These are phyloP conservation scores for Cucumis melo DNA, from an alignment of 306 rosid species.

Conservation along the genomic window DNA sequence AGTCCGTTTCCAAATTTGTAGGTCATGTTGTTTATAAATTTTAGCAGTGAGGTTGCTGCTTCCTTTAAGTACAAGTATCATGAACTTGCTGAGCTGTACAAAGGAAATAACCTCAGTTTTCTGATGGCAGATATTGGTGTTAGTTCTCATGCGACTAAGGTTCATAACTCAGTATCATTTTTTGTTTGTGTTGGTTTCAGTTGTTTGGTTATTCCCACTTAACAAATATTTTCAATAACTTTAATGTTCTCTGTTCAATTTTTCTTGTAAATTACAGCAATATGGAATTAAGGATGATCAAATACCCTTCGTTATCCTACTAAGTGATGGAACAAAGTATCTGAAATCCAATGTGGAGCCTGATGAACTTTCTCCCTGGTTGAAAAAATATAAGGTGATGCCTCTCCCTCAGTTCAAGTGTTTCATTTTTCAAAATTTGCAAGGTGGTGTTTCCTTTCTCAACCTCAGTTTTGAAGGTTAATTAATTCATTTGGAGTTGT, in stretches of 20 bases:
- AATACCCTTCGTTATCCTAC: slow-evolving; percentile 60
- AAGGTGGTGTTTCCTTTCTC: not conserved
- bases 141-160: slow-evolving; percentile 6
- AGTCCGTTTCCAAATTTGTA: slow-evolving; percentile 18
- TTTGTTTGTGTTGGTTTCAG: not conserved
- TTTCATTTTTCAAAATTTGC: not conserved
- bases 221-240: not conserved
- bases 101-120: slow-evolving; percentile 47
- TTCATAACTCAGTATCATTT: not conserved
- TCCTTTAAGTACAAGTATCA: slow-evolving; percentile 48
- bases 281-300: slow-evolving; percentile 73
- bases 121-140: slow-evolving; percentile 63
- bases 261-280: slow-evolving; percentile 31
- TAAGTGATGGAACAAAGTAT: slow-evolving; percentile 50
- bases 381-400: slow-evolving; percentile 77
- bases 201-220: not conserved
- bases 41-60: slow-evolving; percentile 38
- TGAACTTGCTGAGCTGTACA: slow-evolving; percentile 59
- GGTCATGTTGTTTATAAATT: slow-evolving; percentile 85
- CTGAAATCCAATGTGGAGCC: slow-evolving; percentile 59
- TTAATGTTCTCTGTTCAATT: slow-evolving; percentile 1
- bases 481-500: not conserved
- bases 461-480: not conserved
- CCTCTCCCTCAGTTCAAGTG: slow-evolving; percentile 1
- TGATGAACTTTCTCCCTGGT: slow-evolving; percentile 56